Base-by-base conservation (phyloP, 768 basidiomycete species). In the Paxillus rubicundulus region DNA sequence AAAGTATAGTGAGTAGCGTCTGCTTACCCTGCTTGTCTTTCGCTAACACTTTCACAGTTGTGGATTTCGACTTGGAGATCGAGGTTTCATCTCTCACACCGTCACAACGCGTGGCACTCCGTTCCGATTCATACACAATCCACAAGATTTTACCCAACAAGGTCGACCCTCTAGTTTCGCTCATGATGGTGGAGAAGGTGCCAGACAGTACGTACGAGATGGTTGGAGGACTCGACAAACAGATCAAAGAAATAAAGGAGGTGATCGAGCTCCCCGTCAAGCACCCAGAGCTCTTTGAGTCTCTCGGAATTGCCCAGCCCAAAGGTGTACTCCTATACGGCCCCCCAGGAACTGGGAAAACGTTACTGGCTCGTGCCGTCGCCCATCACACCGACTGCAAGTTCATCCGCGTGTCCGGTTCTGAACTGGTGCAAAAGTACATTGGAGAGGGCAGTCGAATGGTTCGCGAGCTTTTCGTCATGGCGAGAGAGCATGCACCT, bases 151-250 rank as follows among this genome's bases (percentile, higher is more conserved):
- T 24, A 0, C 94, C 94, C 1, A 97, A 94, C 77, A 98, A 99
- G 74, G 89, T 98, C 62, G 97, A 98, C 71, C 96, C 97, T 4
- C 85, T 98, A 37, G 95, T 98, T 28, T 97, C 94, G 17, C 83
- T 98, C 57, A 98, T 98, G 97, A 98, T 98, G 95, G 96, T 98
- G 10, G 96, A 99, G 74, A 99, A 99, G 70, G 96, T 98, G 0
- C 96, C 96, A 0, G 96, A 98, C 71, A 93, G 90, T 72, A 98
- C 97, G 28, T 99, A 99, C 73, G 97, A 98, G 72, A 98, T 98
- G 24, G 24, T 24, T 6, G 24, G 24, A 24, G 24, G 24, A 61
- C 82, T 98, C 53, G 97, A 98, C 77, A 92, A 97, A 74, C 88
- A 95, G 59, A 95, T 96, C 64, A 97, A 97, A 75, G 95, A 98